These are phyloP conservation scores for Spathaspora sp. DNA, from an alignment of 805 yeast species.

Conservation along the genomic window DNA sequence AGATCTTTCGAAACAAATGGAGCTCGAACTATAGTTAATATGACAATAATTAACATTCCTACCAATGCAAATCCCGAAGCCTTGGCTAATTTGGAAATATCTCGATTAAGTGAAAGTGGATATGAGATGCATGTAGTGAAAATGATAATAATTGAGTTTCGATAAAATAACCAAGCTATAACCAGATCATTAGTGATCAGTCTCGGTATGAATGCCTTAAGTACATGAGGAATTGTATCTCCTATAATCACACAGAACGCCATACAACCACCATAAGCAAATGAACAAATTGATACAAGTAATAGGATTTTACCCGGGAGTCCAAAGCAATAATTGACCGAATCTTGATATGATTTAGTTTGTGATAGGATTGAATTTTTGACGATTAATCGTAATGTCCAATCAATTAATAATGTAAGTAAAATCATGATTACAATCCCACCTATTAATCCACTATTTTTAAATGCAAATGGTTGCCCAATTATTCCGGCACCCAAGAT, in stretches of 20 bases:
- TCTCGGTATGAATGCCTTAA: slow-evolving; percentile 59
- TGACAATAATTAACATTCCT: slow-evolving; percentile 77
- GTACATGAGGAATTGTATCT: slow-evolving; percentile 89
- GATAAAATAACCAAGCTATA: slow-evolving; percentile 51
- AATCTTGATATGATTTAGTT: slow-evolving; percentile 76
- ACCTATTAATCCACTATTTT: slow-evolving; percentile 74
- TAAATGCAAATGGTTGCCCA: slow-evolving; percentile 87
- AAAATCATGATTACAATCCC: slow-evolving; percentile 60
- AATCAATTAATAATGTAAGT: slow-evolving; percentile 74
- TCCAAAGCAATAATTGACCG: slow-evolving; percentile 79
- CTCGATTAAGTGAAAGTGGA: slow-evolving; percentile 77
- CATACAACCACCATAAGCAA: slow-evolving; percentile 92
- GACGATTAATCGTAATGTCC: slow-evolving; percentile 80
- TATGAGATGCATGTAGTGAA: slow-evolving; percentile 72
- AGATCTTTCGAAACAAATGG: slow-evolving; percentile 50
- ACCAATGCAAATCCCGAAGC: slow-evolving; percentile 83
- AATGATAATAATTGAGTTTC: slow-evolving; percentile 68
- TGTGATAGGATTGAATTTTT: slow-evolving; percentile 77
- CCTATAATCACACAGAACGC: slow-evolving; percentile 95
- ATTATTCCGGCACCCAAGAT: slow-evolving; percentile 95
- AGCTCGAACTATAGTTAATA: slow-evolving; percentile 70
- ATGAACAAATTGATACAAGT: slow-evolving; percentile 73
- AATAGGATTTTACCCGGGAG: slow-evolving; percentile 62
- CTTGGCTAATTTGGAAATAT: slow-evolving; percentile 80
- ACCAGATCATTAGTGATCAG: slow-evolving; percentile 28